Conservation (phyloP, 495 filamentous ascomycete genomes). For the Talaromyces thailandensis region DNA sequence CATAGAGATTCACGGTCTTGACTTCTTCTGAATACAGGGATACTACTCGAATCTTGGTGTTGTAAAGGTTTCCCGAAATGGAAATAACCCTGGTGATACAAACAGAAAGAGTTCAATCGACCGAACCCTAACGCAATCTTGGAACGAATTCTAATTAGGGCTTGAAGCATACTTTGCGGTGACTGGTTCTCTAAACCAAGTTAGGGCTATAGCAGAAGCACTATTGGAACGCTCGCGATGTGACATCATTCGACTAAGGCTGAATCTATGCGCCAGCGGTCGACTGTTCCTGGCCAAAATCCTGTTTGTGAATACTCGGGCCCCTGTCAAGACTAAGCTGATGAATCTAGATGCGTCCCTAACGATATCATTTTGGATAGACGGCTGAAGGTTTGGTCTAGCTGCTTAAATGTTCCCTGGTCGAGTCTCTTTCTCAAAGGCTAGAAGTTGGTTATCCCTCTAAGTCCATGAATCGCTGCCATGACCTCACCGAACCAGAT, state of each 20-base stretch:
- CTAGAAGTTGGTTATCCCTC: background rate
- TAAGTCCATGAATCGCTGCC: background rate
- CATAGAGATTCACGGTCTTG: background rate
- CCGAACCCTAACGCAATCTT: background rate
- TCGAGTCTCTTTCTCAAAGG: background rate
- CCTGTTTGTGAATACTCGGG: background rate
- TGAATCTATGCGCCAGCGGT: background rate
- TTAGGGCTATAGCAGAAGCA: background rate
- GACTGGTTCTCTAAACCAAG: background rate
- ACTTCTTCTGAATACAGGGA: background rate
- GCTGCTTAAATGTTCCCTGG: background rate
- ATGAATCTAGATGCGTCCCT: background rate
- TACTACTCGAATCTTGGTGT: background rate
- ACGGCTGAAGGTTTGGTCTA: background rate
- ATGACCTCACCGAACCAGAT: background rate
- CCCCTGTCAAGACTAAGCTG: background rate
- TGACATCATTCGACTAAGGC: background rate
- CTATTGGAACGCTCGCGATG: background rate
- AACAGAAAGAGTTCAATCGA: background rate
- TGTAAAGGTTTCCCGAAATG: background rate
- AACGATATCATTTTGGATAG: background rate
- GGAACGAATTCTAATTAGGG: background rate
- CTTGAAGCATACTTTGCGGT: background rate
- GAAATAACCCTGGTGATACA: background rate
- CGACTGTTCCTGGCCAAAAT: background rate